Evolutionary conservation across 2,329 filamentous ascomycete genomes (phyloP), one percentile per base, ranked within the genome.

Genomic region (Talaromyces sp.): DNA sequence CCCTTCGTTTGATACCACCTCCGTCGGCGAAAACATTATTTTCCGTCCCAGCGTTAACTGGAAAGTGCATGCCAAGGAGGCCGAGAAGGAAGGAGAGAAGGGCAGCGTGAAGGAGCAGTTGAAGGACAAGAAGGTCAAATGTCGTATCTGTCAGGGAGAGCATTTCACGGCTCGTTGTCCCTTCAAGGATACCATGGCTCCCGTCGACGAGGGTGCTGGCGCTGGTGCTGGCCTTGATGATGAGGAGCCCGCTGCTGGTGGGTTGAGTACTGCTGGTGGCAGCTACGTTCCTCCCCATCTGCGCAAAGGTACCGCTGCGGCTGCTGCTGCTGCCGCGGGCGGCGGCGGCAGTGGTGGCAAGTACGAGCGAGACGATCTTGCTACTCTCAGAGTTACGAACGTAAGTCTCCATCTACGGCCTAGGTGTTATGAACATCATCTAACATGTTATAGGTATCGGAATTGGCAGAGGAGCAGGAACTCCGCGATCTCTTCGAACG

Each of bases 101-200:
- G 86, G 87, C 75, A 80, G 82, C 74, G 83, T 87, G 79, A 84
- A 86, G 76, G 82, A 85, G 66, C 81, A 84, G 72, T 84, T 98
- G 74, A 96, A 95, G 86, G 93, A 97, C 83, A 96, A 97, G 87
- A 96, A 97, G 83, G 96, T 99, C 84, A 98, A 98, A 86, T 99
- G 95, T 81, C 90, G 95, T 85, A 98, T 99, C 77, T 99, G 95
- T 83, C 91, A 88, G 76, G 95, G 93, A 76, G 95, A 99, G 84
- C 95, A 99, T 87, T 99, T 98, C 84, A 99, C 95, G 46, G 93
- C 93, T 69, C 89, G 95, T 78, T 99, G 95, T 87, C 95, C 95
- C 39, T 99, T 96, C 88, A 99, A 98, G 84, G 95, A 98, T 77
- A 99, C 93, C 71, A 97, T 99, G 92, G 92, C 93, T 39, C 95